phyloP scores from a whole-genome alignment of 148 eudicot genomes.

The Diospyros lotus region DNA sequence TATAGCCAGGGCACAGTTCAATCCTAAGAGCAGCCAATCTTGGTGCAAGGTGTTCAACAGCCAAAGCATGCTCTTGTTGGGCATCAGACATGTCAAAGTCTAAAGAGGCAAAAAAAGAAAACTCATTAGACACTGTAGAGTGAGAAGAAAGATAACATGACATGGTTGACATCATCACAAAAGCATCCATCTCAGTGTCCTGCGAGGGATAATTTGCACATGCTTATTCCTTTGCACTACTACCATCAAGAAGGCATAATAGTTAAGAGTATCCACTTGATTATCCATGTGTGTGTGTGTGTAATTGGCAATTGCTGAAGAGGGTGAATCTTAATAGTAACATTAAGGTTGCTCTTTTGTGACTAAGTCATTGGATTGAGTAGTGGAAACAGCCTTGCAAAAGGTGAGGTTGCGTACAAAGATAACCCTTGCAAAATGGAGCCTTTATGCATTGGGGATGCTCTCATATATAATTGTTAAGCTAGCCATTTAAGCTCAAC shows the following conservation, averaged over 20 bases:
- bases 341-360: no score
- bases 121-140: not conserved
- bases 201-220: not conserved
- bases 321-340: no score
- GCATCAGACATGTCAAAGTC: constrained; percentile 90
- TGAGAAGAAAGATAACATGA: not conserved
- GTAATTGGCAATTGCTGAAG: no score
- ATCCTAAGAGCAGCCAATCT: constrained; percentile 78
- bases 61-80: constrained; percentile 94
- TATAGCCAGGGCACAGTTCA: constrained; percentile 87
- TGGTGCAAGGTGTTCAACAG: constrained; percentile 85
- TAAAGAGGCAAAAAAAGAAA: constrained; percentile 16
- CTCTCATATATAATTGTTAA: no score
- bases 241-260: not conserved
- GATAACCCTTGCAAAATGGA: no score
- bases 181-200: not conserved
- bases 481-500: no score
- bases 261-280: not conserved
- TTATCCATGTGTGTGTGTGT: no score
- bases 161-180: not conserved
- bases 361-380: no score
- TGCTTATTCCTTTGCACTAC: not conserved
- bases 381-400: no score
- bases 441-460: no score
- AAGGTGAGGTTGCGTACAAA: no score